Base-by-base conservation (phyloP, 2,329 filamentous ascomycete species). In the Fusarium denticulatum region DNA sequence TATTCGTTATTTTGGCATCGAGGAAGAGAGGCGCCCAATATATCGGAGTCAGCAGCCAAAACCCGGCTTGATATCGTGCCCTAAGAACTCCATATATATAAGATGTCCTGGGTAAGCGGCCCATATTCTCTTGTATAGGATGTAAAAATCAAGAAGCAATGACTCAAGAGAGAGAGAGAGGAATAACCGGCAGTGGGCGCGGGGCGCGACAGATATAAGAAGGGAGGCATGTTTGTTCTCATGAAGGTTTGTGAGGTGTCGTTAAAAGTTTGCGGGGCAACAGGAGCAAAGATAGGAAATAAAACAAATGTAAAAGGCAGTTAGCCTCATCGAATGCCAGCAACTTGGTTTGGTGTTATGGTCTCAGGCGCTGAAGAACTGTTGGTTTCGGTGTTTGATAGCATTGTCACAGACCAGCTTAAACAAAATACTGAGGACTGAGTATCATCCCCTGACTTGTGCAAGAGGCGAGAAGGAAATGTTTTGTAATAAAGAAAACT, bases 171-270 rank as follows among this genome's bases (percentile, higher is more conserved):
- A 50, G 30, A 50, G 30, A 50, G 15, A 50, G 43, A 15, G 28
- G 14, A n/a, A n/a, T n/a, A 49, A 2, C 3, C 10, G 14, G 22
- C 7, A n/a, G 28, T 49, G 22, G 0, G 15, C 10, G 28, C 3
- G 28, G 20, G 7, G 28, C 20, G 7, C 20, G 46, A 13, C 16
- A 34, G 22, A 24, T 32, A 24, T 20, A 34, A 24, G 11, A 14
- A 22, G 9, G 6, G 20, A 34, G 46, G 10, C 10, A 49, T n/a
- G 46, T 49, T 47, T 30, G 45, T 30, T 30, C 22, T 3, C 20
- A 16, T 4, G 20, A n/a, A 49, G 20, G 12, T 30, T 49, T 49
- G 20, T n/a, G 28, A 49, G 46, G 46, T 9, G 20, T 20, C 5
- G 14, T 30, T 8, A 0, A 30, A n/a, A 30, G 10, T 49, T 49